A percentile compares a stretch with the other conserved stretches of the same genome.
Evolutionary conservation across 148 eudicot genomes (phyloP).

Genomic region (Nyssa sinensis): DNA sequence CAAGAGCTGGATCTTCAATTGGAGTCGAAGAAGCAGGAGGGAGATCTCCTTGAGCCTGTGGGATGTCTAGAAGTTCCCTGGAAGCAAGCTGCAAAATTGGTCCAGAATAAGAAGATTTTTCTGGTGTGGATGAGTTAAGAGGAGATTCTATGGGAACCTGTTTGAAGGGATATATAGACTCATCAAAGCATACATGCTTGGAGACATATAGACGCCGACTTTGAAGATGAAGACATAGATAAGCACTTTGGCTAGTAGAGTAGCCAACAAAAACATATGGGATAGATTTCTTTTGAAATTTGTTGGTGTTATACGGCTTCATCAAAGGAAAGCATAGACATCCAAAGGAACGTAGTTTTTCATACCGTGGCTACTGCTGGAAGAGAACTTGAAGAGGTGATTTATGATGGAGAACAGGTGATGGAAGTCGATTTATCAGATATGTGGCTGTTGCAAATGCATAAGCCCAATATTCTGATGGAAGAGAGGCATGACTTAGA

Average conservation of each 20-base stretch:
- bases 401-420: neutral
- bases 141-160: no score
- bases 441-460: neutral
- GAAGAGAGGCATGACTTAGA: neutral
- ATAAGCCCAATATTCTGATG: neutral
- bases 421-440: neutral
- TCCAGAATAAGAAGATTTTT: no score
- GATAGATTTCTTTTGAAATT: neutral
- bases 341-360: slow-evolving; percentile 8
- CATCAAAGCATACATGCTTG: neutral
- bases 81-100: no score
- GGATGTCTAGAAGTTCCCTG: no score
- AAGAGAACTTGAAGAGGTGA: slow-evolving; percentile 7
- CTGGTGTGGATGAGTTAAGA: no score
- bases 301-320: neutral
- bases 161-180: no score
- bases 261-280: neutral
- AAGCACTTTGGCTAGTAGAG: neutral
- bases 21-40: no score
- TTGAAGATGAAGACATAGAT: neutral
- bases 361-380: neutral
- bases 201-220: no score
- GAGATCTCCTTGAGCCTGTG: no score
- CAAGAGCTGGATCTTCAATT: no score
- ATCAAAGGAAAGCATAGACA: slow-evolving; percentile 6